Conservation (phyloP, 768 basidiomycete species). For the Tulasnella sp. region DNA sequence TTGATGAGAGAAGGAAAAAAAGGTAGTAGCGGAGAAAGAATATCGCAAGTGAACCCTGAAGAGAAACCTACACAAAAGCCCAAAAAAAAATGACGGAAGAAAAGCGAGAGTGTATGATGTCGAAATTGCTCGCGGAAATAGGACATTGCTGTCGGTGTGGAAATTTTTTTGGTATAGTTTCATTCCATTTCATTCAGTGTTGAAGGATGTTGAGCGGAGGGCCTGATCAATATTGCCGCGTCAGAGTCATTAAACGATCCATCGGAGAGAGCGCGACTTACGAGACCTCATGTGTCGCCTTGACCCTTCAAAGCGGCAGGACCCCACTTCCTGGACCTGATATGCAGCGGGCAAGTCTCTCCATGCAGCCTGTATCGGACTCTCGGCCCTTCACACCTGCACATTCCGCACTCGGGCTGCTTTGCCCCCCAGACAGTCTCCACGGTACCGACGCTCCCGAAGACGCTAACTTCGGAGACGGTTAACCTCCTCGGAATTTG, state of each 20-base stretch:
- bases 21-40: neutral
- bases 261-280: neutral
- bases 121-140: no score
- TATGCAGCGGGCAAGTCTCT: neutral
- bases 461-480: neutral
- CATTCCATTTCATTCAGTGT: neutral
- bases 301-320: neutral
- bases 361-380: neutral
- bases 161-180: neutral
- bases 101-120: no score
- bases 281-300: neutral
- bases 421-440: neutral
- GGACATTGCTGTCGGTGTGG: neutral
- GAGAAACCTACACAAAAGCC: neutral
- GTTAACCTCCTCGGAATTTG: neutral
- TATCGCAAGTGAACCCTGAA: neutral
- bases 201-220: neutral
- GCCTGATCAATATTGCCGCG: neutral
- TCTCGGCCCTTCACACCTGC: neutral
- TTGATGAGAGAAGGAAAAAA: neutral
- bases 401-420: neutral
- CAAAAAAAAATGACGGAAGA: neutral
- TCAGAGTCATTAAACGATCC: neutral
- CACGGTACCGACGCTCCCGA: neutral
- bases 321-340: neutral